Conservation (phyloP, 805 yeast species). For the Candida verbasci region DNA sequence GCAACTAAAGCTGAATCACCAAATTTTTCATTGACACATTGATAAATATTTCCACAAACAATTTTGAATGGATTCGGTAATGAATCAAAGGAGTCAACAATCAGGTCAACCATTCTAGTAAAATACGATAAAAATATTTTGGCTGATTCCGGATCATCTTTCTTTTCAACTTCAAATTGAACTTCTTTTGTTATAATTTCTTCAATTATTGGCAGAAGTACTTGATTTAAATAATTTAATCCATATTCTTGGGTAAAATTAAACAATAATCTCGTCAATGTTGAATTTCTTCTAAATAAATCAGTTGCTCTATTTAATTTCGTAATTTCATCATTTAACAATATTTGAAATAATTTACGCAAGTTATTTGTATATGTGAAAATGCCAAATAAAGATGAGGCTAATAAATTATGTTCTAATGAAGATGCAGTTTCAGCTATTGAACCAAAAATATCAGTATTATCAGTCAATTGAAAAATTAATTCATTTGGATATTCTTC, state of each 20-base stretch:
- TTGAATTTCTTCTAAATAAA: slow-evolving; percentile 74
- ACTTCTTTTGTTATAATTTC: slow-evolving; percentile 47
- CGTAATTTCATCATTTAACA: slow-evolving; percentile 60
- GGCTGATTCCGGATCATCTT: slow-evolving; percentile 26
- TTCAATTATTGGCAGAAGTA: slow-evolving; percentile 54
- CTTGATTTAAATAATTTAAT: slow-evolving; percentile 46
- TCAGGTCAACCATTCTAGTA: slow-evolving; percentile 51
- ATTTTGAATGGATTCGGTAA: slow-evolving; percentile 72
- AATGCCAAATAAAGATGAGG: slow-evolving; percentile 57
- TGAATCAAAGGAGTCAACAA: slow-evolving; percentile 47
- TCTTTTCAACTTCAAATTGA: slow-evolving; percentile 62
- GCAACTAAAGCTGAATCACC: slow-evolving; percentile 60
- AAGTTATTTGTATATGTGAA: slow-evolving; percentile 36
- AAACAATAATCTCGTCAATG: slow-evolving; percentile 73
- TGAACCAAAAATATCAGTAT: slow-evolving; percentile 41
- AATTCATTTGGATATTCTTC: slow-evolving; percentile 26
- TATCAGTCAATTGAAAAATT: slow-evolving; percentile 19
- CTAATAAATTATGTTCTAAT: slow-evolving; percentile 64
- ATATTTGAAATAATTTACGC: slow-evolving; percentile 46
- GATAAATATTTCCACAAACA: slow-evolving; percentile 63
- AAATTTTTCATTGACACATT: slow-evolving; percentile 54
- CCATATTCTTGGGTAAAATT: slow-evolving; percentile 70
- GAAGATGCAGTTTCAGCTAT: slow-evolving; percentile 62
- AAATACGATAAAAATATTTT: slow-evolving; percentile 54
- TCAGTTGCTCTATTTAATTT: slow-evolving; percentile 62